phyloP scores from a whole-genome alignment of 352 stramenopile species.

The Globisporangium cylindrosporum region DNA sequence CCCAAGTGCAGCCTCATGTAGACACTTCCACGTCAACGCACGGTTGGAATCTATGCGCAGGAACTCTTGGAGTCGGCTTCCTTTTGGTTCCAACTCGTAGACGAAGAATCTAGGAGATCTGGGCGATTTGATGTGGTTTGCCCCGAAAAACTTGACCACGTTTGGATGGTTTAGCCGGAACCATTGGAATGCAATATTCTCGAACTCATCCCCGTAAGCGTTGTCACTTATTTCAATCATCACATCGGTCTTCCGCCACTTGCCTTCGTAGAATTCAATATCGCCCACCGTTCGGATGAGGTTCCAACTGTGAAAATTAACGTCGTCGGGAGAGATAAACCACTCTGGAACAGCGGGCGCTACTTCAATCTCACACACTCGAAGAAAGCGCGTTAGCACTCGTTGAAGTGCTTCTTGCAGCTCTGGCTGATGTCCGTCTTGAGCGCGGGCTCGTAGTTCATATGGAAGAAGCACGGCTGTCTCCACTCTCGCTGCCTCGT shows the following conservation, averaged over 20 bases:
- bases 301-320: conserved; percentile 10
- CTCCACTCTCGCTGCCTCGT: neutral
- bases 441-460: neutral
- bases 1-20: conserved; percentile 21
- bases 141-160: conserved; percentile 8
- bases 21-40: conserved; percentile 5
- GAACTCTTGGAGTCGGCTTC: neutral
- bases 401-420: neutral
- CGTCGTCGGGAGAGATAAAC: conserved; percentile 2
- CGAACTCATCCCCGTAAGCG: neutral
- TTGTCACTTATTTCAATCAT: neutral
- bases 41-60: neutral
- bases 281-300: neutral
- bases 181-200: neutral
- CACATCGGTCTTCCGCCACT: conserved; percentile 7
- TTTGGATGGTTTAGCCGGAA: conserved; percentile 12
- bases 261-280: neutral
- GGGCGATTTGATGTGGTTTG: neutral
- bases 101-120: neutral
- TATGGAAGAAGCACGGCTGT: neutral
- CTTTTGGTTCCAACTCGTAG: neutral
- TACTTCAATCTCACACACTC: neutral
- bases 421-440: neutral
- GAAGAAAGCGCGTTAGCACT: neutral
- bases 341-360: conserved; percentile 1